Evolutionary conservation across 768 basidiomycete genomes (phyloP).

Genomic region (Boletus pseudopeckii): DNA sequence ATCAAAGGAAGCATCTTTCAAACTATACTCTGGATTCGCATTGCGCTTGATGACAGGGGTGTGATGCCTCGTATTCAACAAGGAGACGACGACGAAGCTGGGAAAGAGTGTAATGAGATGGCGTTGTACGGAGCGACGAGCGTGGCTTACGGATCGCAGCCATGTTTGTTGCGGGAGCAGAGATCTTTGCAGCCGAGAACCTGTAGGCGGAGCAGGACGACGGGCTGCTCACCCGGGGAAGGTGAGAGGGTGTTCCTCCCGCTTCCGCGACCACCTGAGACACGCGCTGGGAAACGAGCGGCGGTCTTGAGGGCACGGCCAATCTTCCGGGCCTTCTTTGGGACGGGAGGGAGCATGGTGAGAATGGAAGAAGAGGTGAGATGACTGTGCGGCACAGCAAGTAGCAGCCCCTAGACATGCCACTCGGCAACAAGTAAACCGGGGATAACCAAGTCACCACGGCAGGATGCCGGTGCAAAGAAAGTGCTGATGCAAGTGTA

Average conservation of each 20-base stretch:
- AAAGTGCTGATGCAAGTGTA: too few relatives aligned
- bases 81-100: conserved; percentile 69
- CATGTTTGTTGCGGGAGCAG: conserved; percentile 60
- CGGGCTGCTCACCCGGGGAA: conserved; percentile 57
- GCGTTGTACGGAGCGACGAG: background rate
- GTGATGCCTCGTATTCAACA: conserved; percentile 55
- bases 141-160: conserved; percentile 76
- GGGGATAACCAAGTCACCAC: background rate
- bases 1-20: conserved; percentile 82
- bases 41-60: conserved; percentile 77
- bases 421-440: background rate
- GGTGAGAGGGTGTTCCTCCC: conserved; percentile 41
- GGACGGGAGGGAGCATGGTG: conserved; percentile 32
- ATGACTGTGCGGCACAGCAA: conserved; percentile 10
- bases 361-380: background rate
- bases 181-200: conserved; percentile 63
- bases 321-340: conserved; percentile 48
- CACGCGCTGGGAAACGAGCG: conserved; percentile 50
- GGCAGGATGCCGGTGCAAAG: too few relatives aligned
- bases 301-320: conserved; percentile 60
- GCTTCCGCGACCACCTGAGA: conserved; percentile 39
- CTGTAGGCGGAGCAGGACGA: conserved; percentile 66
- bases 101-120: background rate
- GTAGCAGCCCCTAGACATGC: conserved; percentile 10
- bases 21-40: conserved; percentile 59